Conservation (phyloP, 345 rosid genomes). For the Boechera stricta region DNA sequence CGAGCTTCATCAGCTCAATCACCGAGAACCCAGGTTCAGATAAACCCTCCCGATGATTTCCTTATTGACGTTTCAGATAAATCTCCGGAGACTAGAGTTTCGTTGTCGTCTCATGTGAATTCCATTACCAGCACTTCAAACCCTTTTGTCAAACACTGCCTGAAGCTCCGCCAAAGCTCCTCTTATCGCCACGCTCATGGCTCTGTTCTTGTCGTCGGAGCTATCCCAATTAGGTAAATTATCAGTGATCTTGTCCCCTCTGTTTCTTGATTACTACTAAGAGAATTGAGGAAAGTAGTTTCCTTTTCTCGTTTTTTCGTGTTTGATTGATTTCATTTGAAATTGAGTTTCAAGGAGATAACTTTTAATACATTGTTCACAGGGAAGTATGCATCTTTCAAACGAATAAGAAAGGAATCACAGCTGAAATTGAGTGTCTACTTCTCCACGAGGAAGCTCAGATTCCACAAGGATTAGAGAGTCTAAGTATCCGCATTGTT, state of each 20-base stretch:
- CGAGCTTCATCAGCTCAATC: constrained; percentile 36
- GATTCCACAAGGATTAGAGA: constrained; percentile 59
- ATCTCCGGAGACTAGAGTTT: constrained; percentile 25
- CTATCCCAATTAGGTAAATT: constrained; percentile 75
- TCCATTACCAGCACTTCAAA: constrained; percentile 74
- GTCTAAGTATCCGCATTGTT: constrained; percentile 47
- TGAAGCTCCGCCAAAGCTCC: constrained; percentile 79
- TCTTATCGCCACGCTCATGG: constrained; percentile 82
- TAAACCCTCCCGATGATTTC: constrained; percentile 18
- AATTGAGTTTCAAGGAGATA: constrained; percentile 5
- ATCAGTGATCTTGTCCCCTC: background rate
- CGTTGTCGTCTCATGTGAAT: constrained; percentile 56
- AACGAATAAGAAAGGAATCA: constrained; percentile 48
- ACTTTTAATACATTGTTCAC: constrained; percentile 30
- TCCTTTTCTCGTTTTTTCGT: background rate
- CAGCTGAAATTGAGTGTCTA: constrained; percentile 59
- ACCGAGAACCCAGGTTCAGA: constrained; percentile 36
- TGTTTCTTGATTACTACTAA: constrained; percentile 7
- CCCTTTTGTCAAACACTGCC: constrained; percentile 89
- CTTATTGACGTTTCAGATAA: constrained; percentile 19
- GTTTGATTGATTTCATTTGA: background rate
- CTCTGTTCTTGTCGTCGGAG: constrained; percentile 79
- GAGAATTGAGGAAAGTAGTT: background rate
- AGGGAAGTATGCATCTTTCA: constrained; percentile 75
- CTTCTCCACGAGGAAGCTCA: constrained; percentile 63